These are phyloP conservation scores for Ettlia oleoabundans DNA, from an alignment of 139 green algal species.

Conservation along the genomic window DNA sequence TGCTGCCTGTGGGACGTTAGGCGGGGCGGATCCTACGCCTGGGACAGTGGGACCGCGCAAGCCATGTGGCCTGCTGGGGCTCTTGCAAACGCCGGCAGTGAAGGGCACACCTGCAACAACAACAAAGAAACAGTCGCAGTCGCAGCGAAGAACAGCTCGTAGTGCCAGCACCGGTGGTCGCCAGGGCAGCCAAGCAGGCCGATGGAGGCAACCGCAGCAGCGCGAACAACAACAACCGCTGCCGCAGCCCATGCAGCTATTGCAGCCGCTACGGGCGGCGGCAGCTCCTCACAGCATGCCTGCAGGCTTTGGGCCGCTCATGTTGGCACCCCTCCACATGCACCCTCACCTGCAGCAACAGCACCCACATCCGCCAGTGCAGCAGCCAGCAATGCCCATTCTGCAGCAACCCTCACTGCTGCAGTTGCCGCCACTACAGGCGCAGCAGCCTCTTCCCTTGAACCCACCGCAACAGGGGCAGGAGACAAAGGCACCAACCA, in stretches of 20 bases:
- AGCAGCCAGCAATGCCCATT: background rate
- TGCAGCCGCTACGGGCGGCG: background rate
- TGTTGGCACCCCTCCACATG: background rate
- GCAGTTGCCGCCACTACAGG: background rate
- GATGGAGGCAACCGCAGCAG: background rate
- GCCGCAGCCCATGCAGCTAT: constrained; percentile 1
- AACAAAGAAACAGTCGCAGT: background rate
- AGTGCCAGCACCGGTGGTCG: background rate
- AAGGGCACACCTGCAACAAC: background rate
- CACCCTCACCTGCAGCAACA: background rate
- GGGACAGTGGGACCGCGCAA: background rate
- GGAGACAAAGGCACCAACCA: too few relatives aligned
- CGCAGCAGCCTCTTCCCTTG: background rate
- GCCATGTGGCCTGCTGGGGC: background rate
- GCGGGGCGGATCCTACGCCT: background rate
- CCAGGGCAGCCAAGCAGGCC: background rate
- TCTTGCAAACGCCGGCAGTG: background rate
- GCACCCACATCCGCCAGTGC: background rate
- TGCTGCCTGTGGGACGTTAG: too few relatives aligned
- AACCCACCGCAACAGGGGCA: background rate
- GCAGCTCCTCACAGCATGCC: background rate
- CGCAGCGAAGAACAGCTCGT: background rate
- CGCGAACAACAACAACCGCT: background rate
- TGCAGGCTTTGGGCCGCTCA: background rate
- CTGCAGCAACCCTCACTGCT: background rate